phyloP scores from a whole-genome alignment of 306 rosid genomes.

The Vigna reflexopilosa region DNA sequence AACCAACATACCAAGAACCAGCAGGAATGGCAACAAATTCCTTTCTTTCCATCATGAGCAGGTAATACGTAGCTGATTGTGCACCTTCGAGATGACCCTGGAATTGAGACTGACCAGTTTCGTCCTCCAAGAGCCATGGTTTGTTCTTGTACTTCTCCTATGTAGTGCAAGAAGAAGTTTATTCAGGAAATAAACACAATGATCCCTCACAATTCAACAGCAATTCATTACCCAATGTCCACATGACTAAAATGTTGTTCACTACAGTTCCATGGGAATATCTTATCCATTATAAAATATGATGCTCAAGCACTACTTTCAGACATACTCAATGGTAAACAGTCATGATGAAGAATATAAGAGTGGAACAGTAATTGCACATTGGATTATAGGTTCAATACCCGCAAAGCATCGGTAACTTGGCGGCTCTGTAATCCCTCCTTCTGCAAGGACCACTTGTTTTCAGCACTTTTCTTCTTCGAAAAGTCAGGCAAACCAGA shows the following conservation, averaged over 20 bases:
- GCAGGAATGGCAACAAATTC: slow-evolving; percentile 94
- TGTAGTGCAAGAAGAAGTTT: slow-evolving; percentile 24
- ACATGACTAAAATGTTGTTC: slow-evolving; percentile 6
- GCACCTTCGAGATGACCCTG: slow-evolving; percentile 87
- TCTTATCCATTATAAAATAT: not conserved
- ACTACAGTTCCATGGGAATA: not conserved
- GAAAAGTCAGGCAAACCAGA: slow-evolving; percentile 84
- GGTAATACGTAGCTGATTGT: slow-evolving; percentile 81
- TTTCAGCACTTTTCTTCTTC: slow-evolving; percentile 79
- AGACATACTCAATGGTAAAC: not conserved
- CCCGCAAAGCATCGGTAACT: slow-evolving; percentile 70
- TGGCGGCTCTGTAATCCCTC: slow-evolving; percentile 89
- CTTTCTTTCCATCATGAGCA: slow-evolving; percentile 78
- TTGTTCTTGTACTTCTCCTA: slow-evolving; percentile 89
- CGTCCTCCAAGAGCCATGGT: slow-evolving; percentile 94
- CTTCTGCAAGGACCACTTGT: slow-evolving; percentile 77
- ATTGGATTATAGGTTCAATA: slow-evolving; percentile 41
- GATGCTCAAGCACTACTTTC: slow-evolving; percentile 24
- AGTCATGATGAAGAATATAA: not conserved
- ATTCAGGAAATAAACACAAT: slow-evolving; percentile 11
- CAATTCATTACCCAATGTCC: not conserved
- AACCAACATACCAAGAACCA: slow-evolving; percentile 77
- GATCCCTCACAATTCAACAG: slow-evolving; percentile 20
- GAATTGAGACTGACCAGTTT: slow-evolving; percentile 81
- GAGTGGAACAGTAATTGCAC: not conserved